phyloP scores from a whole-genome alignment of 257 asterid species.

The Penstemon davidsonii region DNA sequence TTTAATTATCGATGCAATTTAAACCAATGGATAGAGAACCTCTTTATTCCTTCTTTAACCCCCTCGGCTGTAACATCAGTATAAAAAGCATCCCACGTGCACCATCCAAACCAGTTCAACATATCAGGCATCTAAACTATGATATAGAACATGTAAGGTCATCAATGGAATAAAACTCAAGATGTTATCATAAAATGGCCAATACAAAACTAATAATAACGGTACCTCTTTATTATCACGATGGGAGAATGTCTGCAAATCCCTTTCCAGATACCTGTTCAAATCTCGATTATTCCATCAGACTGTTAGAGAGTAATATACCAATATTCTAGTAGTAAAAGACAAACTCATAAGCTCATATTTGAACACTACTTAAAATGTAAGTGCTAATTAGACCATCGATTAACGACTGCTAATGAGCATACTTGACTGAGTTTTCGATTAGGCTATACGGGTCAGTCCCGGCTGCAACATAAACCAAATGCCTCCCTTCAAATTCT shows the following conservation, averaged over 20 bases:
- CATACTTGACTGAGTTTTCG: conserved; percentile 86
- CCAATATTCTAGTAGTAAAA: too few relatives aligned
- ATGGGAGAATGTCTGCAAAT: conserved; percentile 75
- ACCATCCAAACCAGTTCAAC: conserved; percentile 98
- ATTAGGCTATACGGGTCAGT: conserved; percentile 89
- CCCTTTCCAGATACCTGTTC: conserved; percentile 79
- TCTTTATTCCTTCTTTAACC: conserved; percentile 73
- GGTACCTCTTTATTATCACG: conserved; percentile 91
- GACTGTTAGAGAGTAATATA: too few relatives aligned
- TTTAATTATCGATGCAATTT: background rate
- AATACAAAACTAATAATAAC: background rate
- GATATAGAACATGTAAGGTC: background rate
- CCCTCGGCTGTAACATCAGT: conserved; percentile 86
- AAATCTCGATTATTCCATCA: conserved; percentile 20
- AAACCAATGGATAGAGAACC: conserved; percentile 38
- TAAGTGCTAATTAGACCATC: too few relatives aligned
- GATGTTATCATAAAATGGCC: too few relatives aligned
- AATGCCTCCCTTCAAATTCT: conserved; percentile 81
- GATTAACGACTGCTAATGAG: too few relatives aligned
- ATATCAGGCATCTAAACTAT: conserved; percentile 80
- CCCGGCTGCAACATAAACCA: conserved; percentile 88
- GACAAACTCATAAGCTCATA: too few relatives aligned
- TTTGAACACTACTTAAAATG: too few relatives aligned
- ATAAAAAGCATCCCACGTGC: conserved; percentile 98
- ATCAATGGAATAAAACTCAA: too few relatives aligned